Evolutionary conservation across 805 yeast species (phyloP).

Genomic region (Teunomyces panamensis): DNA sequence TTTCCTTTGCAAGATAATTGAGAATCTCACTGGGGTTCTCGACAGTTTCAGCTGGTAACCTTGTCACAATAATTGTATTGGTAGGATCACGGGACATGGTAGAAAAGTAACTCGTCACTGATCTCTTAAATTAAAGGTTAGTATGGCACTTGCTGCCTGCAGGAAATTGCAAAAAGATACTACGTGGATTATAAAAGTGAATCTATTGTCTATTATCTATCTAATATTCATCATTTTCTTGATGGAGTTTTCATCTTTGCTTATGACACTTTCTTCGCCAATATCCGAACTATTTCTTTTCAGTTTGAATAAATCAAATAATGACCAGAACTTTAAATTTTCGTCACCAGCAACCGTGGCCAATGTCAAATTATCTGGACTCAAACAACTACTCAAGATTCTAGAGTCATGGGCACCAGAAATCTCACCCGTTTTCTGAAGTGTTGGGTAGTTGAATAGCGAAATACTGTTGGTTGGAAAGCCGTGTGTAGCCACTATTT

Average conservation of each 20-base stretch:
- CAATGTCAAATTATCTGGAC: constrained; percentile 86
- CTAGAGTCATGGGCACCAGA: constrained; percentile 85
- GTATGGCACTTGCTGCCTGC: neutral
- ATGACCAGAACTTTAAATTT: constrained; percentile 89
- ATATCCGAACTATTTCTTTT: constrained; percentile 18
- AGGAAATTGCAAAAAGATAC: neutral
- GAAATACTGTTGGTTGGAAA: constrained; percentile 83
- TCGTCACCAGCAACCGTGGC: constrained; percentile 98
- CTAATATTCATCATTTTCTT: constrained; percentile 25
- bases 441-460: constrained; percentile 80
- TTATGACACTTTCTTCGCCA: constrained; percentile 10
- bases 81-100: constrained; percentile 10
- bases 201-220: constrained; percentile 7
- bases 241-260: constrained; percentile 17
- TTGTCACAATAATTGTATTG: constrained; percentile 37
- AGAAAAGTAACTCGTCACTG: no score
- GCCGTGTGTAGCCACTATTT: constrained; percentile 92
- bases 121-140: no score
- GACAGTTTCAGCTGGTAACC: constrained; percentile 19
- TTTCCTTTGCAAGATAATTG: constrained; percentile 21
- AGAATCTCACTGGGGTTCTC: constrained; percentile 26
- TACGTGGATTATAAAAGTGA: neutral
- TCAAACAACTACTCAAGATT: constrained; percentile 74
- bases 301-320: constrained; percentile 58
- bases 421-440: constrained; percentile 86